These are phyloP conservation scores for Parathielavia hyrcaniae DNA, from an alignment of 495 filamentous ascomycete species.

Conservation along the genomic window DNA sequence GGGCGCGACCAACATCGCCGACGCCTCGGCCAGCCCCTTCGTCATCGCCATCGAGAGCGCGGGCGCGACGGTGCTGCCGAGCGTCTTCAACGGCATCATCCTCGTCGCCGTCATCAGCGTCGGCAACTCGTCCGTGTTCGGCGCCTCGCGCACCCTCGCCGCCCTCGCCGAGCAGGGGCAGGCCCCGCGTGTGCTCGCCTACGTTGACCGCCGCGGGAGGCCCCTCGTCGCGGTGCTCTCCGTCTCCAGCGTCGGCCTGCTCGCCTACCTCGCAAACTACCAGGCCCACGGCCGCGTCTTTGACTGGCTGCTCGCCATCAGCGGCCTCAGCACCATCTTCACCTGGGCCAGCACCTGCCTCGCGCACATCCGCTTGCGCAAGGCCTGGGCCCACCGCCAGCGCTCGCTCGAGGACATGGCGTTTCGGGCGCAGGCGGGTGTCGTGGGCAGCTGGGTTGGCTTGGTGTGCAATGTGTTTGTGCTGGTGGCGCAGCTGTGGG, in stretches of 20 bases:
- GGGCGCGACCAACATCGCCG: conserved; percentile 44
- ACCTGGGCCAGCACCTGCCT: conserved; percentile 91
- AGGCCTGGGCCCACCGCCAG: conserved; percentile 66
- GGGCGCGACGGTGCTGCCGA: conserved; percentile 66
- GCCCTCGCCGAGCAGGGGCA: conserved; percentile 82
- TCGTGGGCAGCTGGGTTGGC: conserved; percentile 80
- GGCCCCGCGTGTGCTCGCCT: conserved; percentile 68
- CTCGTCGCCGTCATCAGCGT: conserved; percentile 83
- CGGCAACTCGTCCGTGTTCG: conserved; percentile 83
- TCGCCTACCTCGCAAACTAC: conserved; percentile 71
- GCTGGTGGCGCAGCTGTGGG: conserved; percentile 86
- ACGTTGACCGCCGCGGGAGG: conserved; percentile 79
- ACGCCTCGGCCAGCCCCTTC: conserved; percentile 76
- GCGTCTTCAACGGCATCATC: conserved; percentile 87
- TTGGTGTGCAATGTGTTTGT: conserved; percentile 72
- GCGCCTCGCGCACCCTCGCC: conserved; percentile 78
- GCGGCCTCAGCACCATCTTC: conserved; percentile 82
- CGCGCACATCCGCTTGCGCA: conserved; percentile 84
- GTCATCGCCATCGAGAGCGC: conserved; percentile 81
- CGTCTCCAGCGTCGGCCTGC: conserved; percentile 63
- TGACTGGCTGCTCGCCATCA: conserved; percentile 84
- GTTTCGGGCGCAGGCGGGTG: conserved; percentile 73
- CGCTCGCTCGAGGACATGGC: conserved; percentile 73
- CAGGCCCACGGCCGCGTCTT: conserved; percentile 58
- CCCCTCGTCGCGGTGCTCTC: conserved; percentile 67